Percentiles rank a stretch among this genome's conserved stretches.
phyloP scores from a whole-genome alignment of 768 basidiomycete genomes.

The Dendrothele bispora region DNA sequence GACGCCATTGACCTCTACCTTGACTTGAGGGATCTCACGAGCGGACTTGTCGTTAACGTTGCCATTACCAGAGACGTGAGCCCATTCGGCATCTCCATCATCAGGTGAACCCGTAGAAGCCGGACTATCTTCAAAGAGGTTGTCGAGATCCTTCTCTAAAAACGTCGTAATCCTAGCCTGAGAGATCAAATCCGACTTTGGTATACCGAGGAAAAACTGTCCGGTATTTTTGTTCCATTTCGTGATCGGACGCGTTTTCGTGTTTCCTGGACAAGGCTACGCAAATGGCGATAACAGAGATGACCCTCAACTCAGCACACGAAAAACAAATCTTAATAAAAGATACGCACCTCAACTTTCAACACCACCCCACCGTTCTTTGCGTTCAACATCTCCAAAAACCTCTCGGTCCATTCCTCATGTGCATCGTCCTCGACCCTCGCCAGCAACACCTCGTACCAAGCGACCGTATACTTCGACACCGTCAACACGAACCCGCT shows the following conservation, averaged over 20 bases:
- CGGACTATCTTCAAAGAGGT: conserved; percentile 19
- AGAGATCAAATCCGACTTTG: conserved; percentile 25
- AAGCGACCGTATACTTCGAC: conserved; percentile 27
- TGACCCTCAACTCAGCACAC: not conserved
- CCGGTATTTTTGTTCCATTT: conserved; percentile 26
- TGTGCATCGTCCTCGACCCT: too few species aligned
- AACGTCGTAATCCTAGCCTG: conserved; percentile 25
- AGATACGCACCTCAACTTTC: conserved; percentile 4
- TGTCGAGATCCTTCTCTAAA: conserved; percentile 36
- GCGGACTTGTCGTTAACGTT: too few species aligned
- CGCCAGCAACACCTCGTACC: too few species aligned
- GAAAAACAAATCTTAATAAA: not conserved
- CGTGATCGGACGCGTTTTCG: conserved; percentile 22
- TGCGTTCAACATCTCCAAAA: conserved; percentile 25
- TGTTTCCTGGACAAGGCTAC: not conserved
- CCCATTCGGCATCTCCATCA: too few species aligned
- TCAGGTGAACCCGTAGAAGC: conserved; percentile 24
- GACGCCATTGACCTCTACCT: too few species aligned
- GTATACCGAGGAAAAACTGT: conserved; percentile 32
- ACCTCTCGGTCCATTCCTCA: conserved; percentile 34
- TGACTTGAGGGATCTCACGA: too few species aligned
- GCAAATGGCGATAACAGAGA: too few species aligned
- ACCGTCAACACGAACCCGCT: conserved; percentile 33
- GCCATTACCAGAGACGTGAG: too few species aligned
- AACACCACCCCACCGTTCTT: conserved; percentile 15